Conservation (phyloP, 768 basidiomycete genomes). For the Suillus discolor region DNA sequence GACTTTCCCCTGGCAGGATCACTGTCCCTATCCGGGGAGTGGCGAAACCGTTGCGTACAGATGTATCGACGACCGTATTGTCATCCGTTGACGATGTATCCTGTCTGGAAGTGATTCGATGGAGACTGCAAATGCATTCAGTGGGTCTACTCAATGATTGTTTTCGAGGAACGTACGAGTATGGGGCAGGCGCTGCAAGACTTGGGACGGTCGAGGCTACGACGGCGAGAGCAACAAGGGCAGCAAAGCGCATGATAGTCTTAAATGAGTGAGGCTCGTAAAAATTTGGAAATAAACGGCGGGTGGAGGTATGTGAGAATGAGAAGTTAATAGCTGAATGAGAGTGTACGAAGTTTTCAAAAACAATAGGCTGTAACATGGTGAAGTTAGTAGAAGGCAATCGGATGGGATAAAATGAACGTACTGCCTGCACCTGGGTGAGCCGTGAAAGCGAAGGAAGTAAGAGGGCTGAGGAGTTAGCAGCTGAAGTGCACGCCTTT, state of each 20-base stretch:
- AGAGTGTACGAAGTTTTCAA: not conserved
- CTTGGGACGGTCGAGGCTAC: not conserved
- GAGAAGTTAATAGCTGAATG: not conserved
- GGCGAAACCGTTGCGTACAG: not conserved
- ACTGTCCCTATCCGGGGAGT: not conserved
- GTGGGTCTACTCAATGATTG: not conserved
- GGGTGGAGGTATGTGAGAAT: not conserved
- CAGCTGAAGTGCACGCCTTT: not conserved
- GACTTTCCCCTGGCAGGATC: not conserved
- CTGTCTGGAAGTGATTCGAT: not conserved
- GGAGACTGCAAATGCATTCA: not conserved
- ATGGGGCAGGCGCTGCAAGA: not conserved
- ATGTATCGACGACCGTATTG: not conserved
- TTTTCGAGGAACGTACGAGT: not conserved
- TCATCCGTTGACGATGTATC: not conserved
- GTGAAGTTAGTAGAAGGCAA: not conserved
- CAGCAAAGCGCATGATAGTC: not conserved
- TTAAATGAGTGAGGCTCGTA: not conserved
- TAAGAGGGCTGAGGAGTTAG: not conserved
- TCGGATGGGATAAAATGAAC: not conserved
- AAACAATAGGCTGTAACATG: not conserved
- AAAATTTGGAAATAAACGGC: not conserved
- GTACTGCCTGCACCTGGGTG: constrained; percentile 5
- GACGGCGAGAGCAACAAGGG: not conserved
- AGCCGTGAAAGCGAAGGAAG: constrained; percentile 1